Evolutionary conservation across 306 rosid species (phyloP), one percentile per base, ranked within the genome.

Genomic region (Dryas drummondii): DNA sequence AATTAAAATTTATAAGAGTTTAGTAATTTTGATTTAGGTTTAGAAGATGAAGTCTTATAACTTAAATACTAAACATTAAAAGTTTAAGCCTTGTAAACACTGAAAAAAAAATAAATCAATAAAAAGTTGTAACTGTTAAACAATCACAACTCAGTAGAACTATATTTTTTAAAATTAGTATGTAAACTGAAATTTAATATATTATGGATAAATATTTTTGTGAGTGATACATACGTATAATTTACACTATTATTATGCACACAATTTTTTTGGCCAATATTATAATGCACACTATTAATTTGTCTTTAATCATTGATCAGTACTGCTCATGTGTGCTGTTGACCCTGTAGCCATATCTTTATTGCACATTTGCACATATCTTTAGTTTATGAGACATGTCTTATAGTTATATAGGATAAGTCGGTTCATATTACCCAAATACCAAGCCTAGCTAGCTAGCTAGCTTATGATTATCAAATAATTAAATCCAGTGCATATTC

Each of bases 401-500:
- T 69, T 13, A 16, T 42, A 41, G 45, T 42, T 58, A 55, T 44
- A 56, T 13, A 42, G 13, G 16, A 37, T 40, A 16, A 70, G 40
- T 7, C 41, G 6, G 51, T n/a, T 2, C 16, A 32, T 13, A 53
- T 53, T 63, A 63, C 68, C 50, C 68, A 44, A n/a, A 55, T 19
- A 32, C n/a, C 6, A 32, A 65, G 52, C n/a, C 6, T 45, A 9
- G 3, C 16, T 13, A 72, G 55, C 56, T 56, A 9, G 3, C 16
- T 13, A 72, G 55, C 56, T 56, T 60, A 26, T 32, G 51, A 75
- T 75, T 63, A 72, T 72, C 27, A 40, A 40, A 71, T 72, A 45
- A 73, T 76, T 63, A 75, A 11, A 37, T 69, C n/a, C 26, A 13
- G 46, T 49, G 49, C 32, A 77, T 73, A 50, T 55, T 68, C 61